These are phyloP conservation scores for Polytrichum formosum DNA, from an alignment of 225 moss, liverwort and hornwort genomes.

Conservation along the genomic window DNA sequence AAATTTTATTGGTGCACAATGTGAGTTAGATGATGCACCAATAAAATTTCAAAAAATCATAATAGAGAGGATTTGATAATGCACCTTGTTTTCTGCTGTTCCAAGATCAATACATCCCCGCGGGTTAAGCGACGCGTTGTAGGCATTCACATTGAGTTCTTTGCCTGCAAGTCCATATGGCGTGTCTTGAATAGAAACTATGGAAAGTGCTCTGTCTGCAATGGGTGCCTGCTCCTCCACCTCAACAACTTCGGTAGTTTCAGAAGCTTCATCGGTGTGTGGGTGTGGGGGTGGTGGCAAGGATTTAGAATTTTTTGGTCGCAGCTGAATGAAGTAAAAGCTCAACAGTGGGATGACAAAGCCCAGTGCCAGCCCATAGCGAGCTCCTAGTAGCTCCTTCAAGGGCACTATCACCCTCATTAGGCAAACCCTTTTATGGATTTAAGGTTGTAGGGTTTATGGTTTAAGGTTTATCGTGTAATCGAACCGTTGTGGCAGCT, in stretches of 20 bases:
- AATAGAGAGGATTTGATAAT: background rate
- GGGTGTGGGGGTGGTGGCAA: slow-evolving; percentile 11
- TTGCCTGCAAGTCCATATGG: slow-evolving; percentile 59
- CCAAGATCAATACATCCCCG: slow-evolving; percentile 89
- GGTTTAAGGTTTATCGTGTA: no score
- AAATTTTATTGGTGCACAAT: no score
- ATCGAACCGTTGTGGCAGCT: no score
- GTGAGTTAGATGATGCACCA: slow-evolving; percentile 22
- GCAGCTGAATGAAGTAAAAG: slow-evolving; percentile 60
- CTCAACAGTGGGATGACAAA: slow-evolving; percentile 42
- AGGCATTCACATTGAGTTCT: slow-evolving; percentile 55
- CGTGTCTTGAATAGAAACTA: slow-evolving; percentile 36
- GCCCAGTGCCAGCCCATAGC: slow-evolving; percentile 49
- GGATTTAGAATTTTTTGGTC: slow-evolving; percentile 24
- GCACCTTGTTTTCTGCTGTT: slow-evolving; percentile 76
- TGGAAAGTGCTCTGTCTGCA: slow-evolving; percentile 39
- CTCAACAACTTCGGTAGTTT: background rate
- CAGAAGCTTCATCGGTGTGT: background rate
- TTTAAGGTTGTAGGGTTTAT: no score
- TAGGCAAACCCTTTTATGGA: background rate
- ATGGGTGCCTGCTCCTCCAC: slow-evolving; percentile 36
- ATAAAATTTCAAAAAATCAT: no score
- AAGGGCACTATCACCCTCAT: slow-evolving; percentile 65
- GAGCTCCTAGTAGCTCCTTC: slow-evolving; percentile 49
- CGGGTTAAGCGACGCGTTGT: slow-evolving; percentile 51